Conservation (phyloP, 2,329 filamentous ascomycete species). For the Beauveria sp. region DNA sequence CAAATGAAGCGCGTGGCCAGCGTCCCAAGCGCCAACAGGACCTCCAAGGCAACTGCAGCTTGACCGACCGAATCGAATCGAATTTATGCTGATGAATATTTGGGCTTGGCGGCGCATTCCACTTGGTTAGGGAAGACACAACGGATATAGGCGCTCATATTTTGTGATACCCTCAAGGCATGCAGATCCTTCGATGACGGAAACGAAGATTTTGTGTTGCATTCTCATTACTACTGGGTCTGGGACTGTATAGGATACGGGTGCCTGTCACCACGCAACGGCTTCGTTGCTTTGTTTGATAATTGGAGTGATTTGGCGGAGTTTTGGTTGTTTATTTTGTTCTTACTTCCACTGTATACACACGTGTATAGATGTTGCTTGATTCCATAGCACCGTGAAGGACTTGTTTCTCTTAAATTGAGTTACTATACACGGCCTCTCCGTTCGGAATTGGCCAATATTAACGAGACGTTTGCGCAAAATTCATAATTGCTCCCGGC, state of each 20-base stretch:
- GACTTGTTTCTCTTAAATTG: neutral
- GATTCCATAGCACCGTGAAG: neutral
- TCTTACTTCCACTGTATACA: neutral
- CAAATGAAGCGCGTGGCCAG: conserved; percentile 27
- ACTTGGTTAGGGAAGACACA: conserved; percentile 2
- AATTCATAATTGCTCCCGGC: neutral
- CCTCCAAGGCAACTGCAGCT: conserved; percentile 28
- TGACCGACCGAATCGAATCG: conserved; percentile 16
- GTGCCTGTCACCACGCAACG: neutral
- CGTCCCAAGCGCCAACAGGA: conserved; percentile 24
- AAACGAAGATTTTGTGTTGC: conserved; percentile 13
- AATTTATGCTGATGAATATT: conserved; percentile 5
- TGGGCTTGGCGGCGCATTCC: neutral
- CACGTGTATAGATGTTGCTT: neutral
- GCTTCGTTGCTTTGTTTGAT: neutral
- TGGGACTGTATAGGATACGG: neutral
- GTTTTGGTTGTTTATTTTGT: conserved; percentile 8
- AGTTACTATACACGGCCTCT: conserved; percentile 3
- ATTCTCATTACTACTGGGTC: conserved; percentile 10
- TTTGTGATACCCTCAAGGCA: conserved; percentile 32
- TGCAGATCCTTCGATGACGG: conserved; percentile 17
- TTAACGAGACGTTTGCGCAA: neutral
- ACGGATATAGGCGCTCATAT: conserved; percentile 12
- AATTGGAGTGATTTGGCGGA: conserved; percentile 2
- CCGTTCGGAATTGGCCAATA: neutral